Conservation (phyloP, 495 filamentous ascomycete species). For the Penicillium egyptiacum region DNA sequence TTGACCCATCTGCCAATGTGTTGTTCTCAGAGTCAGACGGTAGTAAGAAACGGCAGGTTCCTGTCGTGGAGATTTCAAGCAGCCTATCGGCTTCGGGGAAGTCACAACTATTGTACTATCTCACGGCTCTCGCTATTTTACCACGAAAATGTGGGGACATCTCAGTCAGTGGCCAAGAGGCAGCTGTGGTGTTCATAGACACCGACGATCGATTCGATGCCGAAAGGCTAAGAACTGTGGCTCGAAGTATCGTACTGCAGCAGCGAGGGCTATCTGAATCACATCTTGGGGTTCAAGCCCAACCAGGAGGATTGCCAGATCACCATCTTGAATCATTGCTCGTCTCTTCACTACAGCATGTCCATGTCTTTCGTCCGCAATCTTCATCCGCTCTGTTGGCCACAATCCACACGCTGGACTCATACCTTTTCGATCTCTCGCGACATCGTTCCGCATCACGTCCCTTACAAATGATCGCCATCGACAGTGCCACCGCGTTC, state of each 20-base stretch:
- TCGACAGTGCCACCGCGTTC: conserved; percentile 59
- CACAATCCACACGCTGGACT: conserved; percentile 47
- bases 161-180: conserved; percentile 46
- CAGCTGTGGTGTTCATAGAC: conserved; percentile 70
- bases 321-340: conserved; percentile 33
- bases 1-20: conserved; percentile 8
- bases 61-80: conserved; percentile 59
- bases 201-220: conserved; percentile 66
- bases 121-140: conserved; percentile 59
- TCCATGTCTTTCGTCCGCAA: conserved; percentile 58
- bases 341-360: conserved; percentile 41
- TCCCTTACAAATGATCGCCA: conserved; percentile 48
- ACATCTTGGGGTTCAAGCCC: not conserved
- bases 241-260: conserved; percentile 26
- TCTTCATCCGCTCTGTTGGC: conserved; percentile 52
- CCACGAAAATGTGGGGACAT: conserved; percentile 40
- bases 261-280: conserved; percentile 9
- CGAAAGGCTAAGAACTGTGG: conserved; percentile 50
- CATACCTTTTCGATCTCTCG: conserved; percentile 51
- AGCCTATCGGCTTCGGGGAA: conserved; percentile 57
- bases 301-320: conserved; percentile 1
- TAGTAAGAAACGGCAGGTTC: conserved; percentile 32
- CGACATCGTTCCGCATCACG: conserved; percentile 50
- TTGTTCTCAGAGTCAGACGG: conserved; percentile 14
- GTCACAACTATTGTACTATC: conserved; percentile 68